phyloP scores from a whole-genome alignment of 73 alveolate species.

The Symbiodinium natans region DNA sequence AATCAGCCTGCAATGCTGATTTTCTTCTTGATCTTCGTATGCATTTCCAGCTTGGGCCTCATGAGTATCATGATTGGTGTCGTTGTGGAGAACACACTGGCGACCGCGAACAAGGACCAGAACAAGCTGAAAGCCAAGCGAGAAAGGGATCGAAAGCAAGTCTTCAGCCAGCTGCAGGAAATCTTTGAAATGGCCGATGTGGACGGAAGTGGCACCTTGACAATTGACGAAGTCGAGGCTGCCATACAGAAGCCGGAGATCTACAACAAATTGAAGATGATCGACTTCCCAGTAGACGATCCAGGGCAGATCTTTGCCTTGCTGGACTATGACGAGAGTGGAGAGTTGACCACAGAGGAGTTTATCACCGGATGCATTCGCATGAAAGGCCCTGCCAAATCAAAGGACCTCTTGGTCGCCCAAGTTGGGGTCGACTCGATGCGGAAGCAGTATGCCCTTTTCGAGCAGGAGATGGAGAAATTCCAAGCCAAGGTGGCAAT shows the following conservation, averaged over 20 bases:
- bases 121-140: slow-evolving; percentile 45
- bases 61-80: slow-evolving; percentile 85
- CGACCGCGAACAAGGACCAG: slow-evolving; percentile 77
- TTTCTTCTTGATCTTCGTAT: slow-evolving; percentile 65
- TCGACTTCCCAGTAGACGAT: slow-evolving; percentile 85
- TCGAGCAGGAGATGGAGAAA: slow-evolving; percentile 81
- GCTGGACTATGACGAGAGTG: slow-evolving; percentile 89
- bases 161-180: slow-evolving; percentile 78
- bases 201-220: slow-evolving; percentile 85
- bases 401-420: slow-evolving; percentile 85
- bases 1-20: slow-evolving; percentile 88
- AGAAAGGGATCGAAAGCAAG: slow-evolving; percentile 65
- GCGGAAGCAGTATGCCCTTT: slow-evolving; percentile 72
- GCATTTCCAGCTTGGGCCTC: slow-evolving; percentile 57
- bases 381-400: slow-evolving; percentile 88
- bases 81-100: slow-evolving; percentile 90
- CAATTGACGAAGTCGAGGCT: slow-evolving; percentile 42
- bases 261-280: slow-evolving; percentile 89
- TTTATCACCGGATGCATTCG: slow-evolving; percentile 92
- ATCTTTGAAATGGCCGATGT: slow-evolving; percentile 84
- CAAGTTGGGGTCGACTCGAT: slow-evolving; percentile 75
- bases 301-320: slow-evolving; percentile 83
- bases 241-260: slow-evolving; percentile 73
- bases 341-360: slow-evolving; percentile 73
- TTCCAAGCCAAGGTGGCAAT: slow-evolving; percentile 85